Percentiles rank a stretch among this genome's conserved stretches.
phyloP scores from a whole-genome alignment of 176 grass and related monocot genomes.

The Dactylis glomerata region DNA sequence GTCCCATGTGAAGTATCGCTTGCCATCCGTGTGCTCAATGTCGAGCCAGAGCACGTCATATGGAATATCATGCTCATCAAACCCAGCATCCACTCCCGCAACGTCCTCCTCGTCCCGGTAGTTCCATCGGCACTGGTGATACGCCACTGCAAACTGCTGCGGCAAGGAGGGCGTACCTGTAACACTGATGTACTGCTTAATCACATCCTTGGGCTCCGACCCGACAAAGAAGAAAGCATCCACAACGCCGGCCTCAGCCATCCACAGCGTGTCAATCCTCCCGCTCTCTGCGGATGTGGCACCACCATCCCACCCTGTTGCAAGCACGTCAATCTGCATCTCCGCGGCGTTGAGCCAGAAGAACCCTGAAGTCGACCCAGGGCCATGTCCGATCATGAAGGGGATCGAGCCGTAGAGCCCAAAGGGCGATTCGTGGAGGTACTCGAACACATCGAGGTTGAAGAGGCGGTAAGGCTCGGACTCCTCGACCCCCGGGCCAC shows the following conservation, averaged over 20 bases:
- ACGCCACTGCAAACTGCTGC: slow-evolving; percentile 72
- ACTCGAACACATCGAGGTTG: slow-evolving; percentile 94
- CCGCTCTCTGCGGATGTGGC: not conserved
- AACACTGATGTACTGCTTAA: slow-evolving; percentile 73
- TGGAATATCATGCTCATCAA: slow-evolving; percentile 92
- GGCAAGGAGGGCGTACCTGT: slow-evolving; percentile 82
- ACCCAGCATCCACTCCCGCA: slow-evolving; percentile 64
- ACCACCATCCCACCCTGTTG: slow-evolving; percentile 66
- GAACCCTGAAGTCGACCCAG: slow-evolving; percentile 60
- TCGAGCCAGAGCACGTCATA: slow-evolving; percentile 98
- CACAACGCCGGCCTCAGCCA: slow-evolving; percentile 83
- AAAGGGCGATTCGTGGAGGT: slow-evolving; percentile 81
- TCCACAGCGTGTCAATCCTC: slow-evolving; percentile 72
- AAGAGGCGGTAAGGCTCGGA: slow-evolving; percentile 95
- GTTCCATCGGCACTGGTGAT: slow-evolving; percentile 98
- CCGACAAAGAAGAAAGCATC: slow-evolving; percentile 91
- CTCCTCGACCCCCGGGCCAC: slow-evolving; percentile 73
- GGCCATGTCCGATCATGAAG: slow-evolving; percentile 85
- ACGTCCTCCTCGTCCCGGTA: slow-evolving; percentile 97
- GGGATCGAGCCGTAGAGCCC: slow-evolving; percentile 92
- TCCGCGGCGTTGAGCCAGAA: slow-evolving; percentile 97
- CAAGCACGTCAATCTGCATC: slow-evolving; percentile 98
- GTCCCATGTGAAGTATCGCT: slow-evolving; percentile 97
- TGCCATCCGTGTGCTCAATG: slow-evolving; percentile 93
- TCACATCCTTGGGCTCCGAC: slow-evolving; percentile 68